Percentiles rank a stretch among this genome's conserved stretches.
Evolutionary conservation across 345 rosid genomes (phyloP).

Genomic region (Gossypium raimondii): DNA sequence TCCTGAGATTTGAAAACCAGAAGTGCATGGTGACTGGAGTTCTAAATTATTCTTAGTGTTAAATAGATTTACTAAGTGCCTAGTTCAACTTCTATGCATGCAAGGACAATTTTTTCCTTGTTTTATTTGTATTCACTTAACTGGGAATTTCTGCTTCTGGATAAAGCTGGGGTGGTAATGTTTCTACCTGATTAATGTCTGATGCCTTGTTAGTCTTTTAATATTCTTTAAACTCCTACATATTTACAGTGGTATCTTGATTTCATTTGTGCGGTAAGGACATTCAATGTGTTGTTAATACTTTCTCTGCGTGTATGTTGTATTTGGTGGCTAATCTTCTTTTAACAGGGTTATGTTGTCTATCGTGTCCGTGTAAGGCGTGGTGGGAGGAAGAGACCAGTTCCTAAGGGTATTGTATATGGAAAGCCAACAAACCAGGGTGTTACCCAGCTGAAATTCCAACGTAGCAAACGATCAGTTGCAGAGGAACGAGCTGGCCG

Average conservation of each 20-base stretch:
- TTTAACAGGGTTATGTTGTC: constrained; percentile 57
- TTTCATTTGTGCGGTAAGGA: neutral
- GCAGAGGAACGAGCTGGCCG: constrained; percentile 88
- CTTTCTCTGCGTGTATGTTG: neutral
- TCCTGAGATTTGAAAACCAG: neutral
- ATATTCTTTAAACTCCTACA: neutral
- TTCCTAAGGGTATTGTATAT: constrained; percentile 85
- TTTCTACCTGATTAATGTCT: neutral
- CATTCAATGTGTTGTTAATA: neutral
- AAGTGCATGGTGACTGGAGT: neutral
- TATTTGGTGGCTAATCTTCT: neutral
- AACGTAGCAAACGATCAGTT: constrained; percentile 76
- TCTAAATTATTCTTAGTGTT: neutral
- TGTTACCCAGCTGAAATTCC: constrained; percentile 79
- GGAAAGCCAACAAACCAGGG: constrained; percentile 91
- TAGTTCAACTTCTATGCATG: neutral
- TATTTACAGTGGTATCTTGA: neutral
- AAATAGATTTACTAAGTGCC: neutral
- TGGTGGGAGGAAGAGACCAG: constrained; percentile 87
- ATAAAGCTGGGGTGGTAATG: neutral
- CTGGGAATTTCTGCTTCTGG: neutral
- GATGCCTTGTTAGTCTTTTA: neutral
- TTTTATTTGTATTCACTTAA: neutral
- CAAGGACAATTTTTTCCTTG: neutral
- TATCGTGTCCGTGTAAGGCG: constrained; percentile 87